Evolutionary conservation across 805 yeast genomes (phyloP), one percentile per base, ranked within the genome.

Genomic region (Starmerella apicola): DNA sequence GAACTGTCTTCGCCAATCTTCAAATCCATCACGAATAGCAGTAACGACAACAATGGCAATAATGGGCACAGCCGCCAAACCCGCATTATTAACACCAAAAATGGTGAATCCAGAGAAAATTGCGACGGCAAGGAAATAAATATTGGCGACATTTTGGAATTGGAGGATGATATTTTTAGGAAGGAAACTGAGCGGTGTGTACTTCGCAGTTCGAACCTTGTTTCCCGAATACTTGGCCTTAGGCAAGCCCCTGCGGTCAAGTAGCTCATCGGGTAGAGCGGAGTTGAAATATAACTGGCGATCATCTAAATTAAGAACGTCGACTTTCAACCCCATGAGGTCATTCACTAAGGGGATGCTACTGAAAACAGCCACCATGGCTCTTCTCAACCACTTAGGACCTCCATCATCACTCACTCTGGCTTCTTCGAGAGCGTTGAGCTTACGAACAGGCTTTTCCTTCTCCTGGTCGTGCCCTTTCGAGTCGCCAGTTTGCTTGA

Each of bases 191-290:
- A 91, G 54, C 6, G 98, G 95, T 2, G 97, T 91, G 61, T 91
- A 91, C 64, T 85, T 88, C 2, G 98, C 84, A 0, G 98, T 86
- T 65, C 97, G 75, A 51, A 91, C 83, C 59, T 91, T 86, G 65
- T 88, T 88, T 53, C 95, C 71, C 9, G 93, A 76, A 55, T 81
- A 88, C n/a, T 60, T 56, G 0, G 67, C 65, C 16, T 53, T 55
- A 1, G 88, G 81, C 27, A 71, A 68, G 12, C 79, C 78, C 1
- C 76, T 69, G 18, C 68, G 72, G 41, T 68, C 64, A 5, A 50
- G 48, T 59, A 63, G 62, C 17, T 62, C 56, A 5, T 54, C 57
- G 1, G 80, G 79, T 30, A 74, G 56, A 6, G 63, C 65, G 43
- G 64, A 55, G 52, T 74, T 73, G 46, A 70, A 71, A 50, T 58